Percentiles rank a stretch among this genome's conserved stretches.
Evolutionary conservation across 202 grass and related monocot genomes (phyloP).

Genomic region (Saccharum hybrid): DNA sequence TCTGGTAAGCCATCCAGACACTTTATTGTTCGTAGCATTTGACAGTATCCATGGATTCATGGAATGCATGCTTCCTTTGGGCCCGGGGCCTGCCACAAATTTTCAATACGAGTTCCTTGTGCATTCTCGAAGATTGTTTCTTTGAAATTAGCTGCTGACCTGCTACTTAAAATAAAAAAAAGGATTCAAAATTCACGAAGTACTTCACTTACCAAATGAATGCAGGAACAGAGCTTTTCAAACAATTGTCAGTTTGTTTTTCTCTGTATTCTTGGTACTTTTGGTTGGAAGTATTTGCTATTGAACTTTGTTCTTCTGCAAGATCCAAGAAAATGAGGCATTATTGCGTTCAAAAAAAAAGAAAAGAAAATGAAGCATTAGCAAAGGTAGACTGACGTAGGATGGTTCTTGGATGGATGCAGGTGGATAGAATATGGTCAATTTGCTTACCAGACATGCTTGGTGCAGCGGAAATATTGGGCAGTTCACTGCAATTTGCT

Average conservation of each 20-base stretch:
- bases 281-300: not conserved
- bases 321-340: not conserved
- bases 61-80: not conserved
- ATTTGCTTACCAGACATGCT: constrained; percentile 47
- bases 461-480: constrained; percentile 29
- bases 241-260: not conserved
- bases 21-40: constrained; percentile 1
- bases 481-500: constrained; percentile 28
- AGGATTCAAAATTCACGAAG: not conserved
- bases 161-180: not conserved
- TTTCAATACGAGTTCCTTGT: not conserved
- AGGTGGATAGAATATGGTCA: constrained; percentile 57
- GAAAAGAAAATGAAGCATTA: not conserved
- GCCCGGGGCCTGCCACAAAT: not conserved
- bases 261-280: not conserved
- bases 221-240: not conserved
- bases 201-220: not conserved
- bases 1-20: constrained; percentile 43
- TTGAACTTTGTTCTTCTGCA: not conserved
- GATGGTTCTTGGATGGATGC: constrained; percentile 40
- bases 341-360: not conserved
- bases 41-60: not conserved
- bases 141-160: constrained; percentile 1
- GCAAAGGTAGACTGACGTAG: constrained; percentile 14
- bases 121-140: not conserved